Evolutionary conservation across 768 basidiomycete genomes (phyloP).

Genomic region (Cystobasidium onofrii): DNA sequence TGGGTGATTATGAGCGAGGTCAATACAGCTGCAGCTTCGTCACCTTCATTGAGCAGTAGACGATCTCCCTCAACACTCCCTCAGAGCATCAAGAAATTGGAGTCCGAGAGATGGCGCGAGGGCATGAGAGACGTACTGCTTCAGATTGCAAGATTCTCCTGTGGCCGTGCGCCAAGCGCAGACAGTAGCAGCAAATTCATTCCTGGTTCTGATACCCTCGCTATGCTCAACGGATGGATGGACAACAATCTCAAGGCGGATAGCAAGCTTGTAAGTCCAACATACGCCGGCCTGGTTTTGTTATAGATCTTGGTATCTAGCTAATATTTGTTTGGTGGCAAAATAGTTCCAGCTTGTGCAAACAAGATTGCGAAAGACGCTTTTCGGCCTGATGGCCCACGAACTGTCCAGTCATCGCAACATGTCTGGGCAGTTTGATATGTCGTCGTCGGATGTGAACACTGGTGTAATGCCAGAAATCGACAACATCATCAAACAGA

Average conservation of each 20-base stretch:
- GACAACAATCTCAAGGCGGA: conserved; percentile 32
- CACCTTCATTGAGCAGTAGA: conserved; percentile 26
- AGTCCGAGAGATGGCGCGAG: conserved; percentile 50
- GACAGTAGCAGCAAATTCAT: conserved; percentile 42
- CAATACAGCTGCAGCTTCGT: conserved; percentile 9
- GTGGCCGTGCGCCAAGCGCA: conserved; percentile 47
- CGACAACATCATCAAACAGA: conserved; percentile 36
- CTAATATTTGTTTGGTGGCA: background rate
- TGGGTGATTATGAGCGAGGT: conserved; percentile 52
- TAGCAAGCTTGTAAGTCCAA: conserved; percentile 31
- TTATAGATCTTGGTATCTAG: background rate
- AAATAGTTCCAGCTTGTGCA: conserved; percentile 34
- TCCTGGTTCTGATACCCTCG: conserved; percentile 19
- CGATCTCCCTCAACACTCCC: background rate
- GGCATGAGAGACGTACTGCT: conserved; percentile 62
- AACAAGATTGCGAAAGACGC: conserved; percentile 18
- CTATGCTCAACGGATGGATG: conserved; percentile 32
- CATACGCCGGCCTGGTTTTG: background rate
- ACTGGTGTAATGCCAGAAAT: background rate
- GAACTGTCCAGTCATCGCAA: conserved; percentile 7
- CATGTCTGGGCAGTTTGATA: background rate
- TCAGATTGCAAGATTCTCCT: conserved; percentile 55
- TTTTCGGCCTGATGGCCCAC: conserved; percentile 20
- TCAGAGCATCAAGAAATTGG: conserved; percentile 34
- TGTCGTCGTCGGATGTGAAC: conserved; percentile 12